Conservation (phyloP, 495 filamentous ascomycete species). For the Aspergillus avenaceus region DNA sequence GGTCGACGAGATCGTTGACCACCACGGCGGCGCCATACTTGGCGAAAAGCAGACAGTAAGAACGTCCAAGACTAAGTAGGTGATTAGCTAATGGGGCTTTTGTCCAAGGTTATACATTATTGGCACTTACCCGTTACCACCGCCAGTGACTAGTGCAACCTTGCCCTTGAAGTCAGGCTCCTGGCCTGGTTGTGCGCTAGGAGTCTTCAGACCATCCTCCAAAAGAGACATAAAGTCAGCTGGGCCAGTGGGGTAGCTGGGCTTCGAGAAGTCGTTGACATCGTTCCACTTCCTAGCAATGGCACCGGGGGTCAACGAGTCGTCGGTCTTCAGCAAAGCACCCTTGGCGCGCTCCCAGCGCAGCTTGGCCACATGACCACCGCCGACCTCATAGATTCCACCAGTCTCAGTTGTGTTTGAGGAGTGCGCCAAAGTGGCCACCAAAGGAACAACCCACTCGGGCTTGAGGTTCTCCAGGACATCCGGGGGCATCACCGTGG, state of each 20-base stretch:
- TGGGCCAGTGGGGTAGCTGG: conserved; percentile 78
- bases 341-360: conserved; percentile 95
- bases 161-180: conserved; percentile 84
- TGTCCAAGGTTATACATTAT: neutral
- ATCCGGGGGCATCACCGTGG: conserved; percentile 96
- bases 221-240: conserved; percentile 86
- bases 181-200: conserved; percentile 68
- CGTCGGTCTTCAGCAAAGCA: conserved; percentile 84
- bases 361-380: conserved; percentile 88
- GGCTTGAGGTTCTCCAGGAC: conserved; percentile 85
- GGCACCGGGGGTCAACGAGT: conserved; percentile 81
- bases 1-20: conserved; percentile 91
- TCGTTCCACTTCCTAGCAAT: conserved; percentile 85
- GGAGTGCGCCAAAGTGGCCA: conserved; percentile 84
- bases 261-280: conserved; percentile 81
- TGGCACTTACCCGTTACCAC: conserved; percentile 66
- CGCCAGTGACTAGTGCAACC: conserved; percentile 90
- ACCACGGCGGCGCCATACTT: conserved; percentile 86
- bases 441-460: conserved; percentile 93
- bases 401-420: conserved; percentile 83
- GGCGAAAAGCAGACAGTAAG: conserved; percentile 88
- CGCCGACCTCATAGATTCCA: conserved; percentile 89
- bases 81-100: conserved; percentile 10
- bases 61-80: conserved; percentile 69
- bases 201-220: conserved; percentile 77